A percentile compares a stretch with the other conserved stretches of the same genome.
phyloP scores from a whole-genome alignment of 768 basidiomycete genomes.

The Kwoniella sp. region DNA sequence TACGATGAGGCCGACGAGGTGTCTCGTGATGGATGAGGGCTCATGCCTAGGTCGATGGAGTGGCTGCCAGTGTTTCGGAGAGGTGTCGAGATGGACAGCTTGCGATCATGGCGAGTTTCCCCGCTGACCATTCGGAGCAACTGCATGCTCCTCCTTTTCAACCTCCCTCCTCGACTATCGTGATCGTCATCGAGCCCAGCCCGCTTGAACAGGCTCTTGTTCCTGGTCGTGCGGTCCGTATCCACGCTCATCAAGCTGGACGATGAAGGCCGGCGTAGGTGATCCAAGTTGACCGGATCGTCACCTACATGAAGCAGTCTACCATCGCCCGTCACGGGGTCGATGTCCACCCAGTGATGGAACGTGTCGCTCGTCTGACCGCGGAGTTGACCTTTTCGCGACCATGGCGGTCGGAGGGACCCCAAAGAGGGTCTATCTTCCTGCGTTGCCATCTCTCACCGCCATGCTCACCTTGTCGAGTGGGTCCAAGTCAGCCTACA shows the following conservation, averaged over 20 bases:
- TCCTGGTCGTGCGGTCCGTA: background rate
- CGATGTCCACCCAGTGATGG: constrained; percentile 9
- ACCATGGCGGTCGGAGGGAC: too few species aligned
- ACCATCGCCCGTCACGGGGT: background rate
- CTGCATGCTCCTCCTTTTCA: constrained; percentile 14
- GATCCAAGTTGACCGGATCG: background rate
- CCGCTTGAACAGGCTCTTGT: background rate
- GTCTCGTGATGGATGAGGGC: background rate
- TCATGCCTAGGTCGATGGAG: background rate
- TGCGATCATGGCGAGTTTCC: background rate
- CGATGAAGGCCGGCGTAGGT: background rate
- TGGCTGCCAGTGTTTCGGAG: background rate
- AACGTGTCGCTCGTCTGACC: constrained; percentile 1
- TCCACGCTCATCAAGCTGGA: background rate
- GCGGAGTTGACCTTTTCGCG: too few species aligned
- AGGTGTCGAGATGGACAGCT: background rate
- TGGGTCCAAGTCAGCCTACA: too few species aligned
- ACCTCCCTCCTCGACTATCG: background rate
- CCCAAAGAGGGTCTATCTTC: too few species aligned
- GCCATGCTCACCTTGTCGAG: too few species aligned
- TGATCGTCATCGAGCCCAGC: background rate
- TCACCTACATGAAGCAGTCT: background rate
- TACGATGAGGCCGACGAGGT: too few species aligned
- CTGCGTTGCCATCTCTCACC: too few species aligned
- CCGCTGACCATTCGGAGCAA: constrained; percentile 11